A percentile compares a stretch with the other conserved stretches of the same genome.
Conservation (phyloP, 1,139 yeast genomes). For the Geotrichum aggregatum region DNA sequence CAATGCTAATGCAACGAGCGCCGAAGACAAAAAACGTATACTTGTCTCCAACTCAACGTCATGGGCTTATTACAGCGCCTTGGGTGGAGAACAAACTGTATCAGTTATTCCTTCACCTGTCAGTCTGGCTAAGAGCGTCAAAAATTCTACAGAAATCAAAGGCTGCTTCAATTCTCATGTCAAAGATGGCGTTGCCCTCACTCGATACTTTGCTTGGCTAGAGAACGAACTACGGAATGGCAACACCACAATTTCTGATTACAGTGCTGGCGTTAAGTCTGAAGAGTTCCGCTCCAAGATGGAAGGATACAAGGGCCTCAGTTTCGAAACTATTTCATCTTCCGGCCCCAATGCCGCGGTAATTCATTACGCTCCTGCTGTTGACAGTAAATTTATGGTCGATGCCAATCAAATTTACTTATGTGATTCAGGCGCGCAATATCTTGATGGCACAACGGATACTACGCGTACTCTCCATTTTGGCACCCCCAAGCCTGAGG, state of each 20-base stretch:
- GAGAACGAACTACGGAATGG: conserved; percentile 56
- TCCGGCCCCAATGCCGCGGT: conserved; percentile 92
- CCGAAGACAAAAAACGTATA: conserved; percentile 37
- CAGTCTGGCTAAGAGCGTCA: conserved; percentile 70
- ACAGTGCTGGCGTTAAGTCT: conserved; percentile 67
- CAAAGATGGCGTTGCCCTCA: conserved; percentile 81
- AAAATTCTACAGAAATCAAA: conserved; percentile 64
- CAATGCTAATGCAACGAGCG: conserved; percentile 20
- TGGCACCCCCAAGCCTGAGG: conserved; percentile 62
- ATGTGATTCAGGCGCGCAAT: conserved; percentile 93
- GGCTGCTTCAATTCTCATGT: conserved; percentile 79
- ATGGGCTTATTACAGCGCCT: conserved; percentile 71
- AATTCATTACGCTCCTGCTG: conserved; percentile 82
- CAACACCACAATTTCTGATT: conserved; percentile 65
- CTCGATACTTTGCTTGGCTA: conserved; percentile 81
- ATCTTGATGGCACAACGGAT: conserved; percentile 92
- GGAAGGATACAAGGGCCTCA: conserved; percentile 66
- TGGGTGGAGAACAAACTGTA: conserved; percentile 45
- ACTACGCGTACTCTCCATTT: conserved; percentile 90
- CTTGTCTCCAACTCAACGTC: conserved; percentile 65
- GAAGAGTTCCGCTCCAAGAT: conserved; percentile 54
- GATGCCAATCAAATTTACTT: conserved; percentile 75
- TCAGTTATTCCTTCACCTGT: conserved; percentile 54
- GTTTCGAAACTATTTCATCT: conserved; percentile 89
- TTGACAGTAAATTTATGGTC: conserved; percentile 58